These are phyloP conservation scores for Amphibolis antarctica DNA, from an alignment of 106 monocot species.

Conservation along the genomic window DNA sequence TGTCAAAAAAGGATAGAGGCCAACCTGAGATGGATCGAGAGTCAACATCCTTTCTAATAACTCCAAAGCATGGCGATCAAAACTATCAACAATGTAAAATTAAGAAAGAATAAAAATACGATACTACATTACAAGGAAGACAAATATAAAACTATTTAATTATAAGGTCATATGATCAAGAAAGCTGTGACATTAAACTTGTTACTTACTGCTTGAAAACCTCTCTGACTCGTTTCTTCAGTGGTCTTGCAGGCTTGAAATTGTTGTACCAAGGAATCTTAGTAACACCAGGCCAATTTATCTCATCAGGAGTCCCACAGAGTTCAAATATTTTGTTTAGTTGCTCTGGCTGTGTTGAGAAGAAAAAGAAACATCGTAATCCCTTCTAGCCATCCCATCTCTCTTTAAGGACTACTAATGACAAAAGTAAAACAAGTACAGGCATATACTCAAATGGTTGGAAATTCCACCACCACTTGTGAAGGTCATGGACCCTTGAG, in stretches of 20 bases:
- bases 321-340: constrained; percentile 85
- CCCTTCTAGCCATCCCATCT: too few relatives aligned
- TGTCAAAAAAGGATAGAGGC: not conserved
- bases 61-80: constrained; percentile 90
- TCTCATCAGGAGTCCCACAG: constrained; percentile 95
- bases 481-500: too few relatives aligned
- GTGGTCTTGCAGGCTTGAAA: constrained; percentile 69
- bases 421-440: too few relatives aligned
- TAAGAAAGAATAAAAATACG: not conserved
- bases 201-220: constrained; percentile 78
- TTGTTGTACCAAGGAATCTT: constrained; percentile 92
- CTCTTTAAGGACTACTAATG: too few relatives aligned
- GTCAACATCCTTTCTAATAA: constrained; percentile 89
- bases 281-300: constrained; percentile 84
- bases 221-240: constrained; percentile 81
- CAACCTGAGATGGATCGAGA: constrained; percentile 88
- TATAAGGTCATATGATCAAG: not conserved
- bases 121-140: not conserved
- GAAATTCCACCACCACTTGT: too few relatives aligned
- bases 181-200: not conserved
- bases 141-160: not conserved
- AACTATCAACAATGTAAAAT: constrained; percentile 35
- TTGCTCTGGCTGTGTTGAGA: constrained; percentile 60
- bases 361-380: too few relatives aligned
- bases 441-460: too few relatives aligned